Percentiles rank a stretch among this genome's conserved stretches.
phyloP scores from a whole-genome alignment of 148 eudicot genomes.

The Persicaria tinctoria region DNA sequence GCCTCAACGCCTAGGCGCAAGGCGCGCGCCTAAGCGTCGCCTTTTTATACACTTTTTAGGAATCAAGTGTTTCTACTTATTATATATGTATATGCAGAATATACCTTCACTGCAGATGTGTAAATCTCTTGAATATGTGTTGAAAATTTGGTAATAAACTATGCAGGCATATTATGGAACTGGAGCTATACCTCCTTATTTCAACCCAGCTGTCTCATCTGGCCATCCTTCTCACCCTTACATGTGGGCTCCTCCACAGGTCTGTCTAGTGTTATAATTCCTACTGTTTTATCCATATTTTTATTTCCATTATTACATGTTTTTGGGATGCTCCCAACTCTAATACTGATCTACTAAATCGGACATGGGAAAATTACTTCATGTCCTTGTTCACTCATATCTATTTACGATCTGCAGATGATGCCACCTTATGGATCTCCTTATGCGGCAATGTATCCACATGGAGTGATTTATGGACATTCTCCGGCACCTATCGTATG shows the following conservation, averaged over 20 bases:
- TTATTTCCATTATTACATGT: not conserved
- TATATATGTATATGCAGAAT: not conserved
- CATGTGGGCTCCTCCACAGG: constrained; percentile 49
- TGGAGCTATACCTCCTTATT: constrained; percentile 43
- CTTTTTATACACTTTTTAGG: too few relatives aligned
- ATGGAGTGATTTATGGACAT: constrained; percentile 49
- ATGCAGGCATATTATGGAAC: constrained; percentile 46
- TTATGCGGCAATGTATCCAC: constrained; percentile 51
- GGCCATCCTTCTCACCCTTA: constrained; percentile 41
- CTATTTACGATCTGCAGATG: constrained; percentile 26
- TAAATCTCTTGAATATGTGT: not conserved
- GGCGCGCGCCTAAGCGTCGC: too few relatives aligned
- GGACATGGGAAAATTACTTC: not conserved
- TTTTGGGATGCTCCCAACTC: not conserved
- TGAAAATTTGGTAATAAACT: not conserved
- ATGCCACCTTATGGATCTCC: constrained; percentile 56
- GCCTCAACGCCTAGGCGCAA: too few relatives aligned
- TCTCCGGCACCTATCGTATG: constrained; percentile 44
- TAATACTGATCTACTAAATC: not conserved
- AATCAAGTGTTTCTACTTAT: not conserved
- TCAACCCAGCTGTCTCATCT: constrained; percentile 34
- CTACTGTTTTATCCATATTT: not conserved
- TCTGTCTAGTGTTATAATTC: constrained; percentile 13
- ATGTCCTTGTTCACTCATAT: constrained; percentile 4
- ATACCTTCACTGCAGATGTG: not conserved